Percentiles rank a stretch among this genome's conserved stretches.
Evolutionary conservation across 2,329 filamentous ascomycete genomes (phyloP).

Genomic region (Sphaerostilbella broomeana): DNA sequence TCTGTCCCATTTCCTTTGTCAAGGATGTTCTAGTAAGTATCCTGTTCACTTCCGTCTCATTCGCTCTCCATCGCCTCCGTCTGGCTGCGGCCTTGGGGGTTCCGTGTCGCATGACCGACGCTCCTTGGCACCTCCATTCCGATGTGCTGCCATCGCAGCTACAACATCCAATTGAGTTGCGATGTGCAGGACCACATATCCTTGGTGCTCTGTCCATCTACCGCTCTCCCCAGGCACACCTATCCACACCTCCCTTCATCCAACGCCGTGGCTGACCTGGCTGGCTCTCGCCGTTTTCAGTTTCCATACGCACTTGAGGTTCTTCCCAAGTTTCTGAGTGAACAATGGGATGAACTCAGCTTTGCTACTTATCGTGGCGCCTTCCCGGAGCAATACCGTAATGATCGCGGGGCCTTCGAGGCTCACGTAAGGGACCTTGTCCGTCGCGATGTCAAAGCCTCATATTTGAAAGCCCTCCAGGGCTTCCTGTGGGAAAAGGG

Average conservation of each 20-base stretch:
- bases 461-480: conserved; percentile 74
- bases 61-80: conserved; percentile 15
- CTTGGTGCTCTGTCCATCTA: no score
- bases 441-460: conserved; percentile 63
- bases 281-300: conserved; percentile 33
- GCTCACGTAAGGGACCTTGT: conserved; percentile 66
- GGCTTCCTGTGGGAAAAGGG: conserved; percentile 72
- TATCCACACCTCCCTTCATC: no score
- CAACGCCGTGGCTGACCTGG: conserved; percentile 10
- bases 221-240: no score
- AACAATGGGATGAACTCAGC: conserved; percentile 58
- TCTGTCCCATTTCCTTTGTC: conserved; percentile 79
- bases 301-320: conserved; percentile 69
- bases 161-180: conserved; percentile 12
- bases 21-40: conserved; percentile 71
- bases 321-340: conserved; percentile 56
- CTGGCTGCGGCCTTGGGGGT: conserved; percentile 9
- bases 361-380: conserved; percentile 64
- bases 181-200: conserved; percentile 8
- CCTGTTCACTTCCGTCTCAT: conserved; percentile 14
- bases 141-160: no score
- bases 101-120: conserved; percentile 12
- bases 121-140: no score
- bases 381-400: conserved; percentile 60
- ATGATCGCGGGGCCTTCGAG: conserved; percentile 52